These are phyloP conservation scores for Aspergillus puulaauensis DNA, from an alignment of 2,329 filamentous ascomycete species.

Conservation along the genomic window DNA sequence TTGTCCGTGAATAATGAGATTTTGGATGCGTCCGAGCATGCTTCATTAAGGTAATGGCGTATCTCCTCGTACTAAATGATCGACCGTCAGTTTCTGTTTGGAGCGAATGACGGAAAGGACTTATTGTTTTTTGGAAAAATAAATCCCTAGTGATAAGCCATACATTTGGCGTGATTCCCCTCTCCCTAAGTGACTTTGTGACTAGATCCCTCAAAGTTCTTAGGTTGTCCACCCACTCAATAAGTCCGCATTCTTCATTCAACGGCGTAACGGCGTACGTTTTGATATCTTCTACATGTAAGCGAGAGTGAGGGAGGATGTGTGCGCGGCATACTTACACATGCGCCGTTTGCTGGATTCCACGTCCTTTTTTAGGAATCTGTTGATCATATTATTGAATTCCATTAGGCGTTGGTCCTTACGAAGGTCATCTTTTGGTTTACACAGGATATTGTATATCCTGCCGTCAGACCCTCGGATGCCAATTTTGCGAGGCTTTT, in stretches of 20 bases:
- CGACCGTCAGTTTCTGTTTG: neutral
- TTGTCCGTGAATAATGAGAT: slow-evolving; percentile 69
- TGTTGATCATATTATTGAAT: slow-evolving; percentile 97
- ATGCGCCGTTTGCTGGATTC: slow-evolving; percentile 87
- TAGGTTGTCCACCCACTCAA: slow-evolving; percentile 97
- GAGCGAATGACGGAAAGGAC: neutral
- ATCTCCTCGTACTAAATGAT: slow-evolving; percentile 66
- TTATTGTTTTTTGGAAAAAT: neutral
- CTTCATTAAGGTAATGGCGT: slow-evolving; percentile 60
- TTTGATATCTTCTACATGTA: slow-evolving; percentile 64
- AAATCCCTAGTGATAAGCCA: slow-evolving; percentile 10
- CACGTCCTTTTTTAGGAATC: slow-evolving; percentile 85
- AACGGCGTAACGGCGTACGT: slow-evolving; percentile 96
- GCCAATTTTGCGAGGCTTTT: slow-evolving; percentile 86
- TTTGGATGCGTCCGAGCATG: slow-evolving; percentile 63
- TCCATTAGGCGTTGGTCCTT: slow-evolving; percentile 99
- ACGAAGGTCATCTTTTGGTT: slow-evolving; percentile 95
- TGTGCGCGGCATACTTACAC: slow-evolving; percentile 44
- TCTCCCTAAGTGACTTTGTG: slow-evolving; percentile 72
- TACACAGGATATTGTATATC: slow-evolving; percentile 86
- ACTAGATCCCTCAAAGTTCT: slow-evolving; percentile 92
- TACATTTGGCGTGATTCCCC: slow-evolving; percentile 60
- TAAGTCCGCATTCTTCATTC: slow-evolving; percentile 95
- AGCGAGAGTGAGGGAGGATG: slow-evolving; percentile 5
- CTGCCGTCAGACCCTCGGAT: slow-evolving; percentile 87